Conservation (phyloP, 768 basidiomycete species). For the Tulasnella sp. region DNA sequence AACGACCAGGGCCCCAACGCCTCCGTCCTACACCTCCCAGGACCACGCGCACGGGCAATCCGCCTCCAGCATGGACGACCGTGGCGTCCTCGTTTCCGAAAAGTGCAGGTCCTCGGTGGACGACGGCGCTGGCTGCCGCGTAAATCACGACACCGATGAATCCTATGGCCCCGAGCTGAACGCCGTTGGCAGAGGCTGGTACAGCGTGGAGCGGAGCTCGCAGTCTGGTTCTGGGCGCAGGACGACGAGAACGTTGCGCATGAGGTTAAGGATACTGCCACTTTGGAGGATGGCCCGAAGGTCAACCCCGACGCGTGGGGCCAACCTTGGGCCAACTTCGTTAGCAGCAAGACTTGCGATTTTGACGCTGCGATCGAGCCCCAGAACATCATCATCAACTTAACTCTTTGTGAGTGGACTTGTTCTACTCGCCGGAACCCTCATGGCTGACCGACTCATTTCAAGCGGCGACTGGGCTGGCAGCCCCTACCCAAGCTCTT, state of each 20-base stretch:
- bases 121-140: conserved; percentile 28
- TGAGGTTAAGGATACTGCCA: conserved; percentile 17
- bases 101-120: background rate
- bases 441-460: background rate
- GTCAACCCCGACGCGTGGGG: conserved; percentile 30
- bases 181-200: conserved; percentile 31
- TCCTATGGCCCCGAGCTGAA: conserved; percentile 30
- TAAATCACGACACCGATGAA: conserved; percentile 2
- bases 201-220: conserved; percentile 28
- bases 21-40: conserved; percentile 32
- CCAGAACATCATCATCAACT: conserved; percentile 34
- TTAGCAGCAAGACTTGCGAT: conserved; percentile 28
- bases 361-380: conserved; percentile 30
- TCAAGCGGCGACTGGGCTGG: conserved; percentile 33
- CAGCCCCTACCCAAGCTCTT: conserved; percentile 26
- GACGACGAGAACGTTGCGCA: conserved; percentile 22
- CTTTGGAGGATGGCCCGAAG: background rate
- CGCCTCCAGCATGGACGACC: conserved; percentile 30
- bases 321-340: conserved; percentile 30
- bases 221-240: conserved; percentile 30
- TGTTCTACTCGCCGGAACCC: background rate
- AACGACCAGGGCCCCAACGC: conserved; percentile 30
- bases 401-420: conserved; percentile 30
- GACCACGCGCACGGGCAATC: conserved; percentile 58
- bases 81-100: background rate